A percentile compares a stretch with the other conserved stretches of the same genome.
Conservation (phyloP, 2,329 filamentous ascomycete genomes). For the Penicillium sp. region DNA sequence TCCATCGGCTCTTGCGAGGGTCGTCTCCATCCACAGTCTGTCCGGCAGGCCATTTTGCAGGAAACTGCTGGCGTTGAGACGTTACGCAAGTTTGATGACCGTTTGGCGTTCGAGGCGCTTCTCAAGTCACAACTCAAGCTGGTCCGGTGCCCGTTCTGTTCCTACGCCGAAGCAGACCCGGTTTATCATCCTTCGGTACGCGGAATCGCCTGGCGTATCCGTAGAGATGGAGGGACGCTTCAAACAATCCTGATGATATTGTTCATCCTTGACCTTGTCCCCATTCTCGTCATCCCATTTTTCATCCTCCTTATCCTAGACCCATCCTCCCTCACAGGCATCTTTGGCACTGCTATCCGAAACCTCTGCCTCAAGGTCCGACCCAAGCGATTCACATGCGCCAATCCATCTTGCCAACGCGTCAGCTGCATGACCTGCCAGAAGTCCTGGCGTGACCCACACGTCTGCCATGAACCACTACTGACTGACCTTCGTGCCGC, state of each 20-base stretch:
- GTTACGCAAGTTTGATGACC: conserved; percentile 69
- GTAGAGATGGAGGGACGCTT: conserved; percentile 49
- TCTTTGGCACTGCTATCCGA: conserved; percentile 57
- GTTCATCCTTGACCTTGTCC: conserved; percentile 42
- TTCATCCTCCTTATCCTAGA: conserved; percentile 55
- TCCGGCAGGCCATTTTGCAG: conserved; percentile 66
- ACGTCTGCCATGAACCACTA: conserved; percentile 82
- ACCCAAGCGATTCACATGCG: conserved; percentile 73
- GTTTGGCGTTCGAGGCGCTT: conserved; percentile 70
- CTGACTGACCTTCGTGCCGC: conserved; percentile 77
- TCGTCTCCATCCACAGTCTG: conserved; percentile 63
- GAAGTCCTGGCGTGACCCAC: conserved; percentile 80
- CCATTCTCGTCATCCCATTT: conserved; percentile 48
- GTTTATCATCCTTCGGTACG: conserved; percentile 56
- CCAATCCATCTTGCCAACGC: conserved; percentile 61
- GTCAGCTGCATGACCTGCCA: conserved; percentile 75
- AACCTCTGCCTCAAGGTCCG: conserved; percentile 66
- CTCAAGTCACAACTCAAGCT: conserved; percentile 68
- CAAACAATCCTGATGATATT: conserved; percentile 48
- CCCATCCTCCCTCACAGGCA: conserved; percentile 43
- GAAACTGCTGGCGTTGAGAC: conserved; percentile 66
- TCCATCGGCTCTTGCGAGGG: conserved; percentile 63
- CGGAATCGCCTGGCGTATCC: conserved; percentile 54
- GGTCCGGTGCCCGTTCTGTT: conserved; percentile 82
- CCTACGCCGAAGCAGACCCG: conserved; percentile 83